These are phyloP conservation scores for Kwoniella dendrophila DNA, from an alignment of 768 basidiomycete species.

Conservation along the genomic window DNA sequence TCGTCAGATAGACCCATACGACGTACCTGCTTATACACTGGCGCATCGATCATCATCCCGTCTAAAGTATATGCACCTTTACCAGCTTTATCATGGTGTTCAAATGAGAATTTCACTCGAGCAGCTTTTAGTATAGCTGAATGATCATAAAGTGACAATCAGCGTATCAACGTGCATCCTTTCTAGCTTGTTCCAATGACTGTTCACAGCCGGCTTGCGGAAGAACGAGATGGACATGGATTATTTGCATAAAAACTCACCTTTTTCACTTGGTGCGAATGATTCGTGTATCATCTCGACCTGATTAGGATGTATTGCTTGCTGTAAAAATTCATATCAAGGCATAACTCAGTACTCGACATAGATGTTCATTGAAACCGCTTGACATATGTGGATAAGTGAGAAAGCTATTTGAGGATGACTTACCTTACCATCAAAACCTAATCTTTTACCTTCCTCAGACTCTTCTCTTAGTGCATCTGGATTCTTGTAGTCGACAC, in stretches of 20 bases:
- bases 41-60: slow-evolving; percentile 83
- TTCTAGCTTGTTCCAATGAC: too few species aligned
- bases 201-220: not conserved
- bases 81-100: slow-evolving; percentile 64
- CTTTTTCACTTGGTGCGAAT: slow-evolving; percentile 73
- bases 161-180: too few species aligned
- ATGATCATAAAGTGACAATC: too few species aligned
- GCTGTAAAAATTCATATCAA: too few species aligned
- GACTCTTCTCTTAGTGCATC: slow-evolving; percentile 72
- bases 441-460: slow-evolving; percentile 73
- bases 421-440: slow-evolving; percentile 87
- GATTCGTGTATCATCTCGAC: slow-evolving; percentile 73
- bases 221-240: slow-evolving; percentile 2
- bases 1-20: too few species aligned
- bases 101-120: slow-evolving; percentile 70
- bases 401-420: too few species aligned
- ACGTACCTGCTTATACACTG: slow-evolving; percentile 79
- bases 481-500: slow-evolving; percentile 79
- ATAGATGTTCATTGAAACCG: too few species aligned
- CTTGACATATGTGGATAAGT: too few species aligned
- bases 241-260: too few species aligned
- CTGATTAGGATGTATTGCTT: slow-evolving; percentile 92
- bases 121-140: slow-evolving; percentile 76
- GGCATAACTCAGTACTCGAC: too few species aligned
- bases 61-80: slow-evolving; percentile 68